A percentile compares a stretch with the other conserved stretches of the same genome.
Conservation (phyloP, 371 early-diverging fungal genomes). For the Nematocida minor region DNA sequence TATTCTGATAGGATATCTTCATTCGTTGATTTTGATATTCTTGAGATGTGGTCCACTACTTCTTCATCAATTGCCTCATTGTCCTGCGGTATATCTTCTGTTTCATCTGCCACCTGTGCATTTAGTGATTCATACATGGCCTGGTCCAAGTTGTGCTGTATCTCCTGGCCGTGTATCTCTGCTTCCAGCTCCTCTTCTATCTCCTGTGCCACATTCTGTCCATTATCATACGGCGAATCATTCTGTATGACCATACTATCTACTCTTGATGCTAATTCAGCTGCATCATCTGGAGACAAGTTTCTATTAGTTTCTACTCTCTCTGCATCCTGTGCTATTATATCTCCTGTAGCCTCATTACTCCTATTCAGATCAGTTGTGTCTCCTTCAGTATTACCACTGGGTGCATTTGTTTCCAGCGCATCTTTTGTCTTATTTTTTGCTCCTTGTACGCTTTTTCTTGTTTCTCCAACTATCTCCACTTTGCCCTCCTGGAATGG, state of each 20-base stretch:
- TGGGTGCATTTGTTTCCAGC: background rate
- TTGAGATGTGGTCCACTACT: conserved; percentile 10
- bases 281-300: background rate
- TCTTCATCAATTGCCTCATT: background rate
- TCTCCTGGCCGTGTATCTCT: background rate
- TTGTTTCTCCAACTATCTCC: background rate
- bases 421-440: background rate
- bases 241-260: background rate
- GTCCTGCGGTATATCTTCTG: background rate
- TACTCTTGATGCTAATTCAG: background rate
- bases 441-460: background rate
- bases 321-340: background rate
- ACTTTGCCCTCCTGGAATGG: conserved; percentile 30
- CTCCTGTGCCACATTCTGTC: background rate
- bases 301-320: background rate
- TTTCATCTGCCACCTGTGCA: background rate
- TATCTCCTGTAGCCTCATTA: background rate
- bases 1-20: background rate
- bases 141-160: conserved; percentile 5
- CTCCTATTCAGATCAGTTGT: too few species aligned
- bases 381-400: background rate
- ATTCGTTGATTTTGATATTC: conserved; percentile 4
- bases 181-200: background rate
- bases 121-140: conserved; percentile 1
- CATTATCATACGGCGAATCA: background rate